phyloP scores from a whole-genome alignment of 768 basidiomycete species.

The Stropharia rugosoannulata region DNA sequence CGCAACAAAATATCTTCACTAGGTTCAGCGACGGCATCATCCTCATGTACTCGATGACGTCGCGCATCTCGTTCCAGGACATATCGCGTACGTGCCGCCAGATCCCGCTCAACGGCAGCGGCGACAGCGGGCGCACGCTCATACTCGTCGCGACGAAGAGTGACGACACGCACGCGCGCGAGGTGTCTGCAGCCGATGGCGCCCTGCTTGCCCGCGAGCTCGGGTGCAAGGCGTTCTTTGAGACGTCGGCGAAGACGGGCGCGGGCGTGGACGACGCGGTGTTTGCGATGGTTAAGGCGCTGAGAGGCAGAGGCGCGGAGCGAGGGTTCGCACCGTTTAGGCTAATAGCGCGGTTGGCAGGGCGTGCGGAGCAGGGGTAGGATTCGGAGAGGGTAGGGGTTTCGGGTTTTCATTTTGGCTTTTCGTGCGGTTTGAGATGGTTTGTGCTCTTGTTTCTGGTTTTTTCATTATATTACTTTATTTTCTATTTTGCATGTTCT shows the following conservation, averaged over 20 bases:
- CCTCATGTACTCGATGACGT: constrained; percentile 22
- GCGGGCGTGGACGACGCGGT: constrained; percentile 23
- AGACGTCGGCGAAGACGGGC: constrained; percentile 28
- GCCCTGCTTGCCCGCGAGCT: constrained; percentile 21
- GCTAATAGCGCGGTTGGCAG: not conserved
- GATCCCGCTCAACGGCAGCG: constrained; percentile 18
- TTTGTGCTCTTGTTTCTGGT: too few species aligned
- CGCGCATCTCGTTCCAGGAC: constrained; percentile 23
- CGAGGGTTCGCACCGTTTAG: not conserved
- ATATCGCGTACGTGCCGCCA: constrained; percentile 22
- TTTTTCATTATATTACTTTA: too few species aligned
- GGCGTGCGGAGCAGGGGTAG: not conserved
- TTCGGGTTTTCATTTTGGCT: not conserved
- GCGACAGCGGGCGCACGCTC: constrained; percentile 15
- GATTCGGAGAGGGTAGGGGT: not conserved
- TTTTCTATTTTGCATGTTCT: too few species aligned
- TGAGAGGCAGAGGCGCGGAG: constrained; percentile 4
- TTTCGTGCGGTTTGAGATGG: too few species aligned
- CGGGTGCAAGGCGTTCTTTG: constrained; percentile 24
- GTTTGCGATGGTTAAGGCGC: constrained; percentile 13
- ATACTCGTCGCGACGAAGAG: constrained; percentile 28
- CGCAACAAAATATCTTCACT: not conserved
- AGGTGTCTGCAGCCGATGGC: constrained; percentile 24
- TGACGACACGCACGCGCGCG: constrained; percentile 19
- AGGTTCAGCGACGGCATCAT: constrained; percentile 23